Base-by-base conservation (phyloP, 2,329 filamentous ascomycete genomes). In the Pestalotiopsis sp. region DNA sequence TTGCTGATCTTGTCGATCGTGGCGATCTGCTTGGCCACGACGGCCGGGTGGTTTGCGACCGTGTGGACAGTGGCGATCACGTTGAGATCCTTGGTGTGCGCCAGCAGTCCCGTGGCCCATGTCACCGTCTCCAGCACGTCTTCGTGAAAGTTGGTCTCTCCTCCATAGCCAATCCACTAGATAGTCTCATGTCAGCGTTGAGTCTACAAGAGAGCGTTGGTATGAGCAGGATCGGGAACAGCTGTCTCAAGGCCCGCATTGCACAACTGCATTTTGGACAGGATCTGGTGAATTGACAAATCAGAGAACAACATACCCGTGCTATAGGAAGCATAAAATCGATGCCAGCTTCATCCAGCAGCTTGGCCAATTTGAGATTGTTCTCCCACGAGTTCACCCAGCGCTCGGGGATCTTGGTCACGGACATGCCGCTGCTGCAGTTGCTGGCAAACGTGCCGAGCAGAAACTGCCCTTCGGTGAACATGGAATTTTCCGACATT, bases 21-120 rank as follows among this genome's bases (percentile, higher is more conserved):
- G 2, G 85, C 84, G 67, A 87, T 83, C 72, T 86, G 84, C 75
- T 87, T 87, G 13, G 85, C 85, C 13, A 83, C 85, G 0, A 87
- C 77, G 0, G 84, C 82, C 3, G 85, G 84, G 69, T 84, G 85
- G 83, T 84, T 86, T 0, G 83, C 82, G 0, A 83, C 84, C 0
- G 85, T 85, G 0, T 87, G 79, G 6, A 87, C 77, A 0, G 85
- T 85, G 3, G 83, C 84, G 68, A 87, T 87, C 36, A 87, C 75
- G 70, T 85, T 86, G 63, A 87, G 77, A 31, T 81, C 82, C 69
- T 64, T 64, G 41, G 62, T 64, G 27, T 49, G 62, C 3, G 62
- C 62, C 41, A 64, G 41, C 23, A 64, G 23, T 7, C 62, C 62
- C 2, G 62, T 64, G 1, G 62, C 62, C 62, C 62, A 64, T 2